Base-by-base conservation (phyloP, 495 filamentous ascomycete species). In the Tuber melanosporum region DNA sequence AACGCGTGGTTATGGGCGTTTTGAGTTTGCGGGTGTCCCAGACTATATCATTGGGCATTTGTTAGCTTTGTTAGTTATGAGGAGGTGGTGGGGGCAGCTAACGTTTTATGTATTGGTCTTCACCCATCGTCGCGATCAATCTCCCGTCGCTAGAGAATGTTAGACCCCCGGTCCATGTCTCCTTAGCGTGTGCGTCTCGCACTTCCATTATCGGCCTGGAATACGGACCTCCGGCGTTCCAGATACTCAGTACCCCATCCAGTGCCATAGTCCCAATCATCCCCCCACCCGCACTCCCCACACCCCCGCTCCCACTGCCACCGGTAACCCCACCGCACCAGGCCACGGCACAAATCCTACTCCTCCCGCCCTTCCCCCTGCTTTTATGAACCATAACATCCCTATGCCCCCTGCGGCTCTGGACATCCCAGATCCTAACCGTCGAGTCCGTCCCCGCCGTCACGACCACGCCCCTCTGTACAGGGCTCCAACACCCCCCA, bases 1-100 rank as follows among this genome's bases (percentile, higher is more conserved):
- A 84, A n/a, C 92, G 89, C 3, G 90, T 91, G 46, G 90, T 92
- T 26, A 99, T 87, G 9, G 95, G 94, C 41, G 90, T 86, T 84
- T 95, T 98, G 87, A 99, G 95, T 82, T 98, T 99, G 71, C 95
- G 90, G 6, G 91, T 98, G 85, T 99, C 95, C 95, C 95, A 99
- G 10, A 98, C 88, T 86, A 32, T 10, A n/a, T 26, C 14, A 62
- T 62, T 62, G 81, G 89, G 43, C 32, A 49, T n/a, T 32, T 62
- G 73, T 78, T 73, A 81, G 75, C 47, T 43, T 47, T 32, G 70
- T 52, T 70, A 72, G 32, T 41, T 43, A 32, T 71, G 32, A 72
- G 70, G 17, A 66, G 17, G 6, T 7, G 36, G 57, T 66, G 36
- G 36, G 45, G 36, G 39, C 39, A 41, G 39, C 49, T 71, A 47